phyloP scores from a whole-genome alignment of 2,329 filamentous ascomycete species.

The Beauveria caledonica region DNA sequence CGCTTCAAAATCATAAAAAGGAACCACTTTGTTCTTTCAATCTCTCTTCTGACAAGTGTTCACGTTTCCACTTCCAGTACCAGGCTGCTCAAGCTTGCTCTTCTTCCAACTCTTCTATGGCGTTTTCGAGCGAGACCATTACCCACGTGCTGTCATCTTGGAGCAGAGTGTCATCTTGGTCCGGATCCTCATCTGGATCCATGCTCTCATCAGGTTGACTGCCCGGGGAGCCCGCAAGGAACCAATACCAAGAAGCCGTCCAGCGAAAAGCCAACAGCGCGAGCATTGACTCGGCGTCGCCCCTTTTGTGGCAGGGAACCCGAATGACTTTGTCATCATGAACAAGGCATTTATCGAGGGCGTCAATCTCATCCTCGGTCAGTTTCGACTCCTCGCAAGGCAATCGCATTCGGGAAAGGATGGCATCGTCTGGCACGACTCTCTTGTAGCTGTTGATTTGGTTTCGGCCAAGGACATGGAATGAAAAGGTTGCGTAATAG shows the following conservation, averaged over 20 bases:
- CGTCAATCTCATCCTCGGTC: background rate
- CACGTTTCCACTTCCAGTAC: too few relatives aligned
- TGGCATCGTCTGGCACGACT: background rate
- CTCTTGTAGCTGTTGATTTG: background rate
- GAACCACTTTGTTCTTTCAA: too few relatives aligned
- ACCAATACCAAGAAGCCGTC: background rate
- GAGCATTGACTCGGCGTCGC: background rate
- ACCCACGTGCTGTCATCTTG: too few relatives aligned
- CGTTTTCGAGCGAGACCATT: too few relatives aligned
- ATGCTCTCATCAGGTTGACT: too few relatives aligned
- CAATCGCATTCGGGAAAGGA: background rate
- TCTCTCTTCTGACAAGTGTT: too few relatives aligned
- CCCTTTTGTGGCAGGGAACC: background rate
- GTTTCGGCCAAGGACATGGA: background rate
- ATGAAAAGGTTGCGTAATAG: background rate
- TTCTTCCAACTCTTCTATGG: too few relatives aligned
- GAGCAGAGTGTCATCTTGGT: too few relatives aligned
- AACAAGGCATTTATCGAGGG: background rate
- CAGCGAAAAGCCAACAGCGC: background rate
- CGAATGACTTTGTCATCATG: background rate
- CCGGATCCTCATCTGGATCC: too few relatives aligned
- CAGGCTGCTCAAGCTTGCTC: too few relatives aligned
- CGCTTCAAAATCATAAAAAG: too few relatives aligned
- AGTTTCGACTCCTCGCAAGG: background rate
- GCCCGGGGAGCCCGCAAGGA: background rate